phyloP scores from a whole-genome alignment of 306 rosid genomes.

The Cucumis melo region DNA sequence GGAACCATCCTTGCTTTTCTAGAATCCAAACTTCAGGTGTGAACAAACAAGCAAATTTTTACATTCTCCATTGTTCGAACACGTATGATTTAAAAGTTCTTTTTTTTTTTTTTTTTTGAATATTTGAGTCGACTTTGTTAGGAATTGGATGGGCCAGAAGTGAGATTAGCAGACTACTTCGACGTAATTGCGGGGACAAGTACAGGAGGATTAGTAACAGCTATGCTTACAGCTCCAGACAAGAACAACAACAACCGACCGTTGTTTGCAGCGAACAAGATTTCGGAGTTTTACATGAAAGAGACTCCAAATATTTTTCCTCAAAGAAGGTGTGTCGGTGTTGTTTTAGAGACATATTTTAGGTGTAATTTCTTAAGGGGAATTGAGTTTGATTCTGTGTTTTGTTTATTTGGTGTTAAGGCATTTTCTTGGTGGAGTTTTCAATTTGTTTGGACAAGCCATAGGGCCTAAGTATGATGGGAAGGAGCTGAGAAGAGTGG shows the following conservation, averaged over 20 bases:
- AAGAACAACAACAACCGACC: conserved; percentile 3
- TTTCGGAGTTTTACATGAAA: conserved; percentile 5
- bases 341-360: neutral
- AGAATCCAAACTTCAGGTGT: neutral
- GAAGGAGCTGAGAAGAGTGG: conserved; percentile 14
- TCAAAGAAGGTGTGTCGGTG: neutral
- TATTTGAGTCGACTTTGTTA: neutral
- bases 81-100: too few species aligned
- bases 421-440: neutral
- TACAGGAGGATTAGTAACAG: conserved; percentile 9
- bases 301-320: conserved; percentile 9
- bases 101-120: fast-evolving
- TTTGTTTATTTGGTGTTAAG: neutral
- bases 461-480: conserved; percentile 37
- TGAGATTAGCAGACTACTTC: conserved; percentile 11
- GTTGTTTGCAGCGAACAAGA: conserved; percentile 2
- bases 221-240: conserved; percentile 14
- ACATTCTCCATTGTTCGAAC: neutral
- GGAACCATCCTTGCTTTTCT: conserved; percentile 4
- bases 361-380: neutral
- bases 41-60: neutral
- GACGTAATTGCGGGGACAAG: conserved; percentile 15
- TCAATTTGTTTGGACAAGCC: neutral
- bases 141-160: conserved; percentile 4
- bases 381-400: neutral